Conservation (phyloP, 306 rosid genomes). For the Cercis canadensis region DNA sequence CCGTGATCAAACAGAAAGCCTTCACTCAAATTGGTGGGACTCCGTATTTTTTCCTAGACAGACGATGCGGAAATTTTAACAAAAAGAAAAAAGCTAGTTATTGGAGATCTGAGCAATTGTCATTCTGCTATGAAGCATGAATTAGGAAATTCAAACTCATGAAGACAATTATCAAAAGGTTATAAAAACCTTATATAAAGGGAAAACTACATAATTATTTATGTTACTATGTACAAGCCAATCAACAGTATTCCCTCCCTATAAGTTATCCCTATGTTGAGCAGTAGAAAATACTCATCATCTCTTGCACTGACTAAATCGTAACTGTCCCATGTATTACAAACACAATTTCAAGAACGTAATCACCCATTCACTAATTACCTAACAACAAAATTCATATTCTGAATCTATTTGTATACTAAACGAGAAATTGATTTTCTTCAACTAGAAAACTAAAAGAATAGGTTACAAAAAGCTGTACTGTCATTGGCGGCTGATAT, state of each 20-base stretch:
- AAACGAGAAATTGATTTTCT: conserved; percentile 40
- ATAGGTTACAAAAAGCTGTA: conserved; percentile 29
- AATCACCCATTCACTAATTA: conserved; percentile 36
- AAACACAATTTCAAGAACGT: conserved; percentile 39
- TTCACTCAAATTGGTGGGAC: no score
- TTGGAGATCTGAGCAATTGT: background rate
- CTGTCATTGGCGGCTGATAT: conserved; percentile 36
- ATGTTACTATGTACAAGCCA: conserved; percentile 53
- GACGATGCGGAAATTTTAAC: no score
- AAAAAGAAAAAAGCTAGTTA: no score
- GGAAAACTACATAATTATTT: conserved; percentile 26
- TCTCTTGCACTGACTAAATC: conserved; percentile 47
- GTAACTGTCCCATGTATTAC: no score
- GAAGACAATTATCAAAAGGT: conserved; percentile 23
- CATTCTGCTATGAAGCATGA: background rate
- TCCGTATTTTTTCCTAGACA: no score
- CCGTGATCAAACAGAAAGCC: no score
- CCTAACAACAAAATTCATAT: conserved; percentile 29
- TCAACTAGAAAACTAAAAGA: conserved; percentile 29
- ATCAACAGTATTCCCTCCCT: conserved; percentile 50
- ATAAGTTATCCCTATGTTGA: conserved; percentile 38
- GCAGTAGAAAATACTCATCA: conserved; percentile 44
- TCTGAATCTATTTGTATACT: conserved; percentile 44
- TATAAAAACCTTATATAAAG: conserved; percentile 19
- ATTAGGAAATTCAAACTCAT: conserved; percentile 11